phyloP scores from a whole-genome alignment of 2,329 filamentous ascomycete genomes.

The Rugonectria rugulosa region DNA sequence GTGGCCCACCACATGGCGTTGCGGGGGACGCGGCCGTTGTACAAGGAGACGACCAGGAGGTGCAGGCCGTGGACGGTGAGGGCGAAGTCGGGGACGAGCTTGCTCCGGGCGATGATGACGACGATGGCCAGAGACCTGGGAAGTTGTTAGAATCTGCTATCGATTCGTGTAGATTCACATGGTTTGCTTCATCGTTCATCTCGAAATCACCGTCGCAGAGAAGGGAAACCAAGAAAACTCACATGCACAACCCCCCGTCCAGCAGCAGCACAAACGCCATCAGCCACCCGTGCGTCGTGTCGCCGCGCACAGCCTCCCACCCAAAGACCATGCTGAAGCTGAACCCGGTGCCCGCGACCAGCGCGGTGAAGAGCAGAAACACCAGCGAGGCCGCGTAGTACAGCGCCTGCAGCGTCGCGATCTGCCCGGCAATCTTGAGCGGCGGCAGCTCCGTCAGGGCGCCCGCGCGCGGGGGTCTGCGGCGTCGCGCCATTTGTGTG shows the following conservation, averaged over 20 bases:
- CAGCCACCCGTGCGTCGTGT: constrained; percentile 69
- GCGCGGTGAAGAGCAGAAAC: constrained; percentile 64
- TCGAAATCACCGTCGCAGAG: too few relatives aligned
- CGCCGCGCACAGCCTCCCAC: constrained; percentile 65
- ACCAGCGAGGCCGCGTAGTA: constrained; percentile 62
- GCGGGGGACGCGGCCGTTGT: constrained; percentile 77
- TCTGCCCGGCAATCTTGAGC: constrained; percentile 66
- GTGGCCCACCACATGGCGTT: constrained; percentile 87
- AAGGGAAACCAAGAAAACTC: too few relatives aligned
- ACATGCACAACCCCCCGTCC: constrained; percentile 62
- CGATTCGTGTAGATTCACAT: neutral
- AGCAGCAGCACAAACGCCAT: constrained; percentile 65
- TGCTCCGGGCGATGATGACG: constrained; percentile 84
- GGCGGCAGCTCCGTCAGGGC: constrained; percentile 68
- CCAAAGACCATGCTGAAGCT: constrained; percentile 62
- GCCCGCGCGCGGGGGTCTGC: constrained; percentile 65
- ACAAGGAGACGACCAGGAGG: constrained; percentile 78
- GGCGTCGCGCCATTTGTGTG: constrained; percentile 58
- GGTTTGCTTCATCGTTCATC: too few relatives aligned
- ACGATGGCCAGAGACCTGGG: constrained; percentile 82
- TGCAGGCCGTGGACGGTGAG: constrained; percentile 88
- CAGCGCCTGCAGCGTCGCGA: constrained; percentile 62
- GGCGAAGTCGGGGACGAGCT: constrained; percentile 94
- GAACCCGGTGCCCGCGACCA: constrained; percentile 65
- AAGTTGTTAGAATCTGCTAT: constrained; percentile 12